These are phyloP conservation scores for Fraxinus paxiana DNA, from an alignment of 305 asterid species.

Conservation along the genomic window DNA sequence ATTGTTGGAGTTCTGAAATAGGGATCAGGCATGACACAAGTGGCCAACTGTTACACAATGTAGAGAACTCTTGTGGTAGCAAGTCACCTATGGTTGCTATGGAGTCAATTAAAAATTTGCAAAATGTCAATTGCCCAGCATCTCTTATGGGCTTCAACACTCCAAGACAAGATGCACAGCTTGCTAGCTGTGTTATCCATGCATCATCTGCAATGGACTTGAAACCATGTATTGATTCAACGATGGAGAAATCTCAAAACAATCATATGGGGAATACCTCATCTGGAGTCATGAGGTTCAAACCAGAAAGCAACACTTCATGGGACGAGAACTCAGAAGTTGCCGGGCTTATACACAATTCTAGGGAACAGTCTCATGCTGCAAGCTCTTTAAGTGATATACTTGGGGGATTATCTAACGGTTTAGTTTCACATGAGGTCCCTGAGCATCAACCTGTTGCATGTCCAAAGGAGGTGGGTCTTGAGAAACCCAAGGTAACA, in stretches of 20 bases:
- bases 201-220: constrained; percentile 30
- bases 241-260: constrained; percentile 31
- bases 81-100: constrained; percentile 25
- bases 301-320: constrained; percentile 27
- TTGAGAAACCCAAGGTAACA: constrained; percentile 27
- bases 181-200: constrained; percentile 27
- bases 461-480: constrained; percentile 24
- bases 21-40: constrained; percentile 25
- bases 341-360: constrained; percentile 27
- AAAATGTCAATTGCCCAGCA: constrained; percentile 30
- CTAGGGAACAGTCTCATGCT: constrained; percentile 34
- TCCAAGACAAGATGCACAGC: constrained; percentile 31
- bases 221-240: constrained; percentile 26
- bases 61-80: constrained; percentile 18
- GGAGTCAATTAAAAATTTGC: constrained; percentile 30
- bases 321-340: constrained; percentile 36
- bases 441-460: constrained; percentile 27
- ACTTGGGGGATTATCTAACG: constrained; percentile 30
- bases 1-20: constrained; percentile 24
- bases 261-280: constrained; percentile 24
- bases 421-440: constrained; percentile 32
- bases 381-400: constrained; percentile 28
- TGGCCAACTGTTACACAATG: constrained; percentile 17
- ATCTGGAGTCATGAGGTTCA: constrained; percentile 25
- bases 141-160: constrained; percentile 25